These are phyloP conservation scores for Lactifluus piperatus DNA, from an alignment of 768 basidiomycete genomes.

Conservation along the genomic window DNA sequence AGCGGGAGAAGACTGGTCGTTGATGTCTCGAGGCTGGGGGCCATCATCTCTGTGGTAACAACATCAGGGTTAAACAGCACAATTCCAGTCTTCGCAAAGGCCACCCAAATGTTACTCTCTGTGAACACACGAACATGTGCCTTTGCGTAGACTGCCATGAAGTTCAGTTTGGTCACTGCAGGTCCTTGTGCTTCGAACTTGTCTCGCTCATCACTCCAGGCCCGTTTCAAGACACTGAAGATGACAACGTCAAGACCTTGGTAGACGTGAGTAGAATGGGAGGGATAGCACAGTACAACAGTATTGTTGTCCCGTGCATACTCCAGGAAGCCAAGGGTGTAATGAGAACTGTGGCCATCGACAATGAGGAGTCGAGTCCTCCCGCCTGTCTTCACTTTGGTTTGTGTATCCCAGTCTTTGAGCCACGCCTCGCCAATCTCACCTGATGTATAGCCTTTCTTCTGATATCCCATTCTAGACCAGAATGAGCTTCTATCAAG, in stretches of 20 bases:
- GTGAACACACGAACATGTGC: conserved; percentile 29
- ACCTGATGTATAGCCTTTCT: conserved; percentile 5
- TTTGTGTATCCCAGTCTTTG: conserved; percentile 34
- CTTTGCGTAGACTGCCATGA: conserved; percentile 28
- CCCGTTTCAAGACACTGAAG: no score
- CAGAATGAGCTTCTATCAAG: no score
- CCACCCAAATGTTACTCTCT: conserved; percentile 22
- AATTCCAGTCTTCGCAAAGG: neutral
- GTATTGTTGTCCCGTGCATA: conserved; percentile 32
- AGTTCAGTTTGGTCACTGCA: conserved; percentile 25
- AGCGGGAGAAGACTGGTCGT: no score
- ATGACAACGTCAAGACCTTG: no score
- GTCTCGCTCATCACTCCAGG: no score
- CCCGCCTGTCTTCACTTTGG: conserved; percentile 28
- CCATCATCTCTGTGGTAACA: neutral
- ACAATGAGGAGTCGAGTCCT: conserved; percentile 30
- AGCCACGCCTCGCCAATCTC: conserved; percentile 33
- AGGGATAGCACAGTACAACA: conserved; percentile 36
- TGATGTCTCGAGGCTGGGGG: neutral
- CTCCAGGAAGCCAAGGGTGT: conserved; percentile 26
- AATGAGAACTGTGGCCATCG: conserved; percentile 36
- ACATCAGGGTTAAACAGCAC: neutral
- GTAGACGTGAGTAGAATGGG: conserved; percentile 34
- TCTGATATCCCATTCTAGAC: conserved; percentile 30
- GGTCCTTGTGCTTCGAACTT: no score